Conservation (phyloP, 805 yeast species). For the Sugiyamaella americana region DNA sequence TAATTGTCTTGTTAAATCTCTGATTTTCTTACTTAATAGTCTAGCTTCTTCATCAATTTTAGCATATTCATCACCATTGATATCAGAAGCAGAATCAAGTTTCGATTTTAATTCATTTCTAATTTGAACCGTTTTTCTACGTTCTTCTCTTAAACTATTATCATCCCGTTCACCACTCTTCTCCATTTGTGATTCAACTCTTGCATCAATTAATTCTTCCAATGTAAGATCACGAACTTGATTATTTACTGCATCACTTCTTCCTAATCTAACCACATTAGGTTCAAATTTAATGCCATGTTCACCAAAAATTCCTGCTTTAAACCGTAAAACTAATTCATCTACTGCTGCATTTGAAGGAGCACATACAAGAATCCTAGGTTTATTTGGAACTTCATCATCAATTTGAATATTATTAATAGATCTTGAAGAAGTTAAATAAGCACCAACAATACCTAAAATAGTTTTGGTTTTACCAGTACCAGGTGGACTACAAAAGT, state of each 20-base stretch:
- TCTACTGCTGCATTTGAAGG: constrained; percentile 99
- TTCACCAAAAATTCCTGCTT: constrained; percentile 51
- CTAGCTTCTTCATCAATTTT: constrained; percentile 42
- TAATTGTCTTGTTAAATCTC: constrained; percentile 62
- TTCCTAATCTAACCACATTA: constrained; percentile 76
- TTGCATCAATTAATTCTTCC: constrained; percentile 76
- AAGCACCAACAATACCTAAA: constrained; percentile 80
- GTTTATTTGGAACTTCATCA: constrained; percentile 27
- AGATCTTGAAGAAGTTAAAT: constrained; percentile 27
- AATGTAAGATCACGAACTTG: constrained; percentile 77
- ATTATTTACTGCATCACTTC: constrained; percentile 79
- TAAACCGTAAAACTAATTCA: constrained; percentile 79
- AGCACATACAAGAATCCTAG: constrained; percentile 83
- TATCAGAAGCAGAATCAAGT: constrained; percentile 23
- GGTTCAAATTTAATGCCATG: constrained; percentile 49
- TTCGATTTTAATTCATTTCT: constrained; percentile 49
- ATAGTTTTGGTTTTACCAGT: constrained; percentile 98
- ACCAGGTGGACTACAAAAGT: constrained; percentile 69
- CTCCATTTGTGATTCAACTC: constrained; percentile 36
- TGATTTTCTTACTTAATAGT: constrained; percentile 53
- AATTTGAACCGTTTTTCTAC: constrained; percentile 47
- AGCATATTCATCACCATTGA: constrained; percentile 26
- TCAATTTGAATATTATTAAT: constrained; percentile 4
- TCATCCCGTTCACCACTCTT: constrained; percentile 26
- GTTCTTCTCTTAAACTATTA: constrained; percentile 45